A percentile compares a stretch with the other conserved stretches of the same genome.
phyloP scores from a whole-genome alignment of 2,329 filamentous ascomycete species.

The Periconia sp. region DNA sequence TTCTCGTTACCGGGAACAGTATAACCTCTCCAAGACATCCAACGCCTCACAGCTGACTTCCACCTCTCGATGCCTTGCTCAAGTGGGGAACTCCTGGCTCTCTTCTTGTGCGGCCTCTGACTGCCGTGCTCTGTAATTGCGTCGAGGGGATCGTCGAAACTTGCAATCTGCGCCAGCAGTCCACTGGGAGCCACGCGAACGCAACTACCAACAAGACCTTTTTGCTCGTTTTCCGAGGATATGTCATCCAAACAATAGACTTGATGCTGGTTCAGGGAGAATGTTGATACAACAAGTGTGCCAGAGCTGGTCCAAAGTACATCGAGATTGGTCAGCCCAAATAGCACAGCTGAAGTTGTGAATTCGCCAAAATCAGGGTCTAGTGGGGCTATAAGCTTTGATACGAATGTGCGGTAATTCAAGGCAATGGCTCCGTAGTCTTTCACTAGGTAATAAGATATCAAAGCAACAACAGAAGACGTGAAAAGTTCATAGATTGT shows the following conservation, averaged over 20 bases:
- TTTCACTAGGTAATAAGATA: constrained; percentile 41
- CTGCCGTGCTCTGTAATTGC: constrained; percentile 21
- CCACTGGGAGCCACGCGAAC: constrained; percentile 45
- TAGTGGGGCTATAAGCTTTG: constrained; percentile 22
- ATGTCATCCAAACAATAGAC: constrained; percentile 30
- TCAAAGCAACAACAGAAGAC: constrained; percentile 42
- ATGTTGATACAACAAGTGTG: constrained; percentile 38
- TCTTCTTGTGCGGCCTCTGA: constrained; percentile 30
- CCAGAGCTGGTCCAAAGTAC: constrained; percentile 44
- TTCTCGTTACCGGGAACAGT: constrained; percentile 29
- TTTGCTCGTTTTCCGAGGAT: constrained; percentile 20
- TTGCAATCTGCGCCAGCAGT: constrained; percentile 34
- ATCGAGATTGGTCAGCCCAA: constrained; percentile 37
- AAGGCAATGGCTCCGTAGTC: constrained; percentile 40
- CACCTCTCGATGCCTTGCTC: constrained; percentile 42
- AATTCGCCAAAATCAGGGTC: constrained; percentile 11
- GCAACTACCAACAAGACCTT: constrained; percentile 28
- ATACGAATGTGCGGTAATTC: constrained; percentile 46
- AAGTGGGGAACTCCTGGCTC: constrained; percentile 25
- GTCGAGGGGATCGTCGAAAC: constrained; percentile 37
- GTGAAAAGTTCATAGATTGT: constrained; percentile 47
- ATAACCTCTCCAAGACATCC: constrained; percentile 45
- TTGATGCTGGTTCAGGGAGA: constrained; percentile 26
- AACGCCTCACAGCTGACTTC: constrained; percentile 40
- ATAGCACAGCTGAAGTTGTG: constrained; percentile 7